These are phyloP conservation scores for Artemisia argyi DNA, from an alignment of 129 eudicot genomes.

Conservation along the genomic window DNA sequence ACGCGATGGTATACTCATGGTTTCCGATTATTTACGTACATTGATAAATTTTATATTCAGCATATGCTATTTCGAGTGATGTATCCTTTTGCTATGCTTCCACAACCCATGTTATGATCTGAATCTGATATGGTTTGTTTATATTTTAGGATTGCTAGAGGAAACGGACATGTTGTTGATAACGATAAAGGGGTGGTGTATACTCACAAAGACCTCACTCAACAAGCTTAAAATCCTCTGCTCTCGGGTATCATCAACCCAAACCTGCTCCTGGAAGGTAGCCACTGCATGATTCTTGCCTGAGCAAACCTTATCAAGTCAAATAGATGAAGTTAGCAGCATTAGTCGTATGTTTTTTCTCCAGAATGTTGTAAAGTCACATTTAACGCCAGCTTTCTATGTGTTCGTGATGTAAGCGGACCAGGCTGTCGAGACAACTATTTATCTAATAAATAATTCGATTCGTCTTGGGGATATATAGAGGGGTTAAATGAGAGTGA, in stretches of 20 bases:
- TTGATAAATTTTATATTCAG: too few relatives aligned
- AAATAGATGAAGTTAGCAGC: constrained; percentile 15
- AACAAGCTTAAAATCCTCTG: constrained; percentile 23
- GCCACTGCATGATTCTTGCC: not conserved
- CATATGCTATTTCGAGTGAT: too few relatives aligned
- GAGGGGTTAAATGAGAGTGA: not conserved
- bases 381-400: constrained; percentile 27
- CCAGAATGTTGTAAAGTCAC: constrained; percentile 33
- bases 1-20: constrained; percentile 71
- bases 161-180: constrained; percentile 84
- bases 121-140: not conserved
- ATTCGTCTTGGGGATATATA: constrained; percentile 26
- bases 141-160: constrained; percentile 56
- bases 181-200: constrained; percentile 77
- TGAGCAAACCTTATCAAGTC: constrained; percentile 21
- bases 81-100: too few relatives aligned
- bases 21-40: not conserved
- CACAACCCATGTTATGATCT: not conserved
- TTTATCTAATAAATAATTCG: constrained; percentile 20
- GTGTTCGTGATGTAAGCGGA: constrained; percentile 38
- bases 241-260: constrained; percentile 11
- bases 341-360: constrained; percentile 6
- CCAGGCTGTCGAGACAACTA: constrained; percentile 30
- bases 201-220: constrained; percentile 75
- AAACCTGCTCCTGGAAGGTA: constrained; percentile 21